These are phyloP conservation scores for Salix dunnii DNA, from an alignment of 345 rosid genomes.

Conservation along the genomic window DNA sequence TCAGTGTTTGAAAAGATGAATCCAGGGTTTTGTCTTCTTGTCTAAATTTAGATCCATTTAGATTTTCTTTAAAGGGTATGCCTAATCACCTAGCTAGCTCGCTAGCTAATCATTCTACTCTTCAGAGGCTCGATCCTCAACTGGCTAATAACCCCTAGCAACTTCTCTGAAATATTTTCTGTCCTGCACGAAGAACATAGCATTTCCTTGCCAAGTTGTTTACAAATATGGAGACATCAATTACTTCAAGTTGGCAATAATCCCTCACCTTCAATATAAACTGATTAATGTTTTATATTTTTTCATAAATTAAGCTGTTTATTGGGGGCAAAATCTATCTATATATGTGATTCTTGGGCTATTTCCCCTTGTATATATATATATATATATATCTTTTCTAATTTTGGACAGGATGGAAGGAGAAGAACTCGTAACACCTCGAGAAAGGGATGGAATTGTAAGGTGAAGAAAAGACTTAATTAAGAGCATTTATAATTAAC, in stretches of 20 bases:
- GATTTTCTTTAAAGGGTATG: slow-evolving; percentile 24
- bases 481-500: not conserved
- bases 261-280: not conserved
- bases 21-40: slow-evolving; percentile 45
- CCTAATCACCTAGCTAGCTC: not conserved
- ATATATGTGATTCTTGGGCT: no score
- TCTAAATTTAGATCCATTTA: slow-evolving; percentile 29
- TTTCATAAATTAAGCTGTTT: not conserved
- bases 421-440: not conserved
- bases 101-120: not conserved
- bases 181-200: not conserved
- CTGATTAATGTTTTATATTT: not conserved
- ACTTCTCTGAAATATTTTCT: not conserved
- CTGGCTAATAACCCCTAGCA: no score
- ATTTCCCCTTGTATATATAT: no score
- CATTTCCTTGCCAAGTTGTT: not conserved
- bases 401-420: not conserved
- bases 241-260: not conserved
- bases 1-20: slow-evolving; percentile 39
- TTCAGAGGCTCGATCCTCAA: slow-evolving; percentile 22
- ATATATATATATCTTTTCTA: no score
- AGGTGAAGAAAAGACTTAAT: not conserved
- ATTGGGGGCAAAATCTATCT: not conserved
- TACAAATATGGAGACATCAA: not conserved
- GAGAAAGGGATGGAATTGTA: not conserved